These are phyloP conservation scores for Trichoderma hamatum DNA, from an alignment of 2,329 filamentous ascomycete genomes.

Conservation along the genomic window DNA sequence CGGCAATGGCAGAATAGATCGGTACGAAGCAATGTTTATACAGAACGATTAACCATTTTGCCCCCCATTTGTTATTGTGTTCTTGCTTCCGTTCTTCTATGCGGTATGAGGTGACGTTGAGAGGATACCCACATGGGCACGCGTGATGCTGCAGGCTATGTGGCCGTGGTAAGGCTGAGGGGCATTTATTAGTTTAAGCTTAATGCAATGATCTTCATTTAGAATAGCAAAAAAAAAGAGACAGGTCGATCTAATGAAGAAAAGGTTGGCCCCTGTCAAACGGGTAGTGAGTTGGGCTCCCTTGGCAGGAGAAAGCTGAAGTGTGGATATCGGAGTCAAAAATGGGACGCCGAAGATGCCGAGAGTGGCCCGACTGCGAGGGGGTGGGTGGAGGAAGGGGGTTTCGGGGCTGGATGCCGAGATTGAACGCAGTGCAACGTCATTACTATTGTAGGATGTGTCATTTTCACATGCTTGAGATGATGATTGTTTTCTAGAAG, in stretches of 20 bases:
- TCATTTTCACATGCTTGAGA: not conserved
- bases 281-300: not conserved
- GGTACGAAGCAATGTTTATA: conserved; percentile 19
- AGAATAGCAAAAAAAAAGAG: not conserved
- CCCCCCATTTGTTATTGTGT: not conserved
- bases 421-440: not conserved
- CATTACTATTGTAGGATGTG: not conserved
- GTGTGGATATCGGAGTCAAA: not conserved
- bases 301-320: not conserved
- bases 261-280: not conserved
- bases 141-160: not conserved
- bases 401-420: not conserved
- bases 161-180: not conserved
- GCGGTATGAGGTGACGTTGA: not conserved
- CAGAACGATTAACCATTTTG: not conserved
- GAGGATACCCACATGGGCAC: not conserved
- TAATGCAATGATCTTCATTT: not conserved
- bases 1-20: conserved; percentile 12
- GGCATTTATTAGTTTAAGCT: not conserved
- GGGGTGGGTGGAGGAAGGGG: not conserved
- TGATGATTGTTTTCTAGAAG: not conserved
- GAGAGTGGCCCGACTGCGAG: not conserved
- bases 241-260: not conserved
- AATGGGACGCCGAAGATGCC: not conserved
- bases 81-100: not conserved